These are phyloP conservation scores for Nitzschia sp. DNA, from an alignment of 108 stramenopile species.

Conservation along the genomic window DNA sequence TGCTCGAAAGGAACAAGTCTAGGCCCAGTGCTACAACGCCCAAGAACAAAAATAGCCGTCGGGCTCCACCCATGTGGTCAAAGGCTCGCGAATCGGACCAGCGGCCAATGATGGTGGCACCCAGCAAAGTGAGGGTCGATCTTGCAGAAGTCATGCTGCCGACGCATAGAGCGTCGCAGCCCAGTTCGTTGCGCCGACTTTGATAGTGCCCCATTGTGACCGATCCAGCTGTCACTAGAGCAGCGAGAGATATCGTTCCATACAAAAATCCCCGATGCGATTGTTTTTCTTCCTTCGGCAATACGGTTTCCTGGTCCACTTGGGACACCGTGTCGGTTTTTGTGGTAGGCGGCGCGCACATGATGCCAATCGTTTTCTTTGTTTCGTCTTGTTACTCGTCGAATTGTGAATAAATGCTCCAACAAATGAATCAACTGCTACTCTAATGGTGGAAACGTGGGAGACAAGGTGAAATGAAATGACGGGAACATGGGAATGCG, in stretches of 20 bases:
- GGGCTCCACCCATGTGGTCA: conserved; percentile 40
- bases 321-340: too few species aligned
- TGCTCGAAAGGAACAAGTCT: conserved; percentile 42
- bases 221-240: conserved; percentile 39
- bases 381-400: too few species aligned
- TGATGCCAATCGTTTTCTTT: too few species aligned
- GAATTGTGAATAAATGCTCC: too few species aligned
- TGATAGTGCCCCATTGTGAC: conserved; percentile 71
- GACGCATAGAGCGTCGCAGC: conserved; percentile 75
- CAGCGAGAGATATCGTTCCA: conserved; percentile 47
- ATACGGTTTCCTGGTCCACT: too few species aligned
- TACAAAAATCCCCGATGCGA: conserved; percentile 25
- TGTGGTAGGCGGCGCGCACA: too few species aligned
- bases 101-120: conserved; percentile 66
- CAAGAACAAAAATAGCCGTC: conserved; percentile 57
- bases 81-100: conserved; percentile 57
- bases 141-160: conserved; percentile 79
- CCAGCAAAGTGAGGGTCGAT: conserved; percentile 65
- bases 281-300: too few species aligned
- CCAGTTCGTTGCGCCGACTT: conserved; percentile 60
- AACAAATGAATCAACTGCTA: too few species aligned
- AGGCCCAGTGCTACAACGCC: conserved; percentile 58
- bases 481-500: too few species aligned
- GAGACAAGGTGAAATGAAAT: too few species aligned
- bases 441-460: too few species aligned